Conservation (phyloP, 2,329 filamentous ascomycete species). For the Penicillium sp. region DNA sequence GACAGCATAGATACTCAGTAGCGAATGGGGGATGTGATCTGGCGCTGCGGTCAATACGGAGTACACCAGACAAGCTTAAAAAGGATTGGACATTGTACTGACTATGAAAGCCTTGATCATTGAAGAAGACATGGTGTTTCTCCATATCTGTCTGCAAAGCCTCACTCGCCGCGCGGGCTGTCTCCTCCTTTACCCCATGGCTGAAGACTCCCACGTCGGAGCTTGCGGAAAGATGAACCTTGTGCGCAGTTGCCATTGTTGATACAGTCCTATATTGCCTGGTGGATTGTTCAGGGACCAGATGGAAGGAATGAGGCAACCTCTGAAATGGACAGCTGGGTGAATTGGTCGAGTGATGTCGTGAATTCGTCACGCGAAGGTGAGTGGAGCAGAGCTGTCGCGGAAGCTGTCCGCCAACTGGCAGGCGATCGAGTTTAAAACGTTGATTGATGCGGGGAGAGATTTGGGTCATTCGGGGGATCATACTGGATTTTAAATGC, state of each 20-base stretch:
- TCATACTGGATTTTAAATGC: too few species aligned
- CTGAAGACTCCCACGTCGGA: conserved; percentile 44
- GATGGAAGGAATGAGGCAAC: too few species aligned
- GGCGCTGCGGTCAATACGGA: background rate
- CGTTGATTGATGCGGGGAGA: too few species aligned
- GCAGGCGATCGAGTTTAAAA: too few species aligned
- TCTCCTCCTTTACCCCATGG: conserved; percentile 47
- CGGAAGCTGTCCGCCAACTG: too few species aligned
- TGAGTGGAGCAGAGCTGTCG: too few species aligned
- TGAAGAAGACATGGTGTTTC: conserved; percentile 74
- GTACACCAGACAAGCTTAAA: too few species aligned
- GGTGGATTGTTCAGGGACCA: background rate
- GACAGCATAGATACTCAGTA: conserved; percentile 71
- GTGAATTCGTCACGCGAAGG: too few species aligned
- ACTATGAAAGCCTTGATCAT: conserved; percentile 65
- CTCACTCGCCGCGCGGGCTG: conserved; percentile 58
- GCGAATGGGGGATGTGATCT: conserved; percentile 72
- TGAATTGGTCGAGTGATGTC: too few species aligned
- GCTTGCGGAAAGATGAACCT: conserved; percentile 40
- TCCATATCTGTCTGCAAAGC: conserved; percentile 71
- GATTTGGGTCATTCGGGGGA: too few species aligned
- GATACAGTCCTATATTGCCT: background rate
- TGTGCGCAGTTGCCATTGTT: conserved; percentile 46
- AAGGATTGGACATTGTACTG: conserved; percentile 1
- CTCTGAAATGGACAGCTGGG: too few species aligned